Evolutionary conservation across 208 protist species (phyloP).

Genomic region (Acanthamoeba culbertsoni): DNA sequence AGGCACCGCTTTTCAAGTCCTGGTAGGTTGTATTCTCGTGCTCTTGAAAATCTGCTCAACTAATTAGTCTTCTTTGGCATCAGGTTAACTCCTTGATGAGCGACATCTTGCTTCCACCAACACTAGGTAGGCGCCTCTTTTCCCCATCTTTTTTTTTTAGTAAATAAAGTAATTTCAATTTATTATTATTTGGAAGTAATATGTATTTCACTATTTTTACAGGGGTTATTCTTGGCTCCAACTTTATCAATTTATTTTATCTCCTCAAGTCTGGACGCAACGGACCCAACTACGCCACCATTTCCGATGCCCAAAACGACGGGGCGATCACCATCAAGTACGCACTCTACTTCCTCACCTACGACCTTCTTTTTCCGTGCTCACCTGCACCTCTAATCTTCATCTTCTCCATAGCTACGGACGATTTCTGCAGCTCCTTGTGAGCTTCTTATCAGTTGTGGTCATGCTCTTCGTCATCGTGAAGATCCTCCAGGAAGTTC

Average conservation of each 20-base stretch:
- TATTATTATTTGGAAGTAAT: background rate
- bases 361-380: background rate
- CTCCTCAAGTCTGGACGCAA: background rate
- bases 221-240: background rate
- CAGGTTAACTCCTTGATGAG: background rate
- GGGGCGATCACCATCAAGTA: constrained; percentile 34
- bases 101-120: background rate
- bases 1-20: background rate
- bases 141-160: background rate
- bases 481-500: background rate
- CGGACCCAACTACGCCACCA: background rate
- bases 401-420: background rate
- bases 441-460: background rate
- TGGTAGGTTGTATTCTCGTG: background rate
- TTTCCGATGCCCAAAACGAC: background rate
- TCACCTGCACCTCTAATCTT: background rate
- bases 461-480: constrained; percentile 11
- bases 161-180: background rate
- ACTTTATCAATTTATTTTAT: background rate
- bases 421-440: background rate
- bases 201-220: too few relatives aligned
- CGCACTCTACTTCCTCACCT: background rate
- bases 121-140: background rate
- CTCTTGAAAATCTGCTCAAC: background rate
- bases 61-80: background rate